These are phyloP conservation scores for Nicotiana undulata DNA, from an alignment of 257 asterid genomes.

Conservation along the genomic window DNA sequence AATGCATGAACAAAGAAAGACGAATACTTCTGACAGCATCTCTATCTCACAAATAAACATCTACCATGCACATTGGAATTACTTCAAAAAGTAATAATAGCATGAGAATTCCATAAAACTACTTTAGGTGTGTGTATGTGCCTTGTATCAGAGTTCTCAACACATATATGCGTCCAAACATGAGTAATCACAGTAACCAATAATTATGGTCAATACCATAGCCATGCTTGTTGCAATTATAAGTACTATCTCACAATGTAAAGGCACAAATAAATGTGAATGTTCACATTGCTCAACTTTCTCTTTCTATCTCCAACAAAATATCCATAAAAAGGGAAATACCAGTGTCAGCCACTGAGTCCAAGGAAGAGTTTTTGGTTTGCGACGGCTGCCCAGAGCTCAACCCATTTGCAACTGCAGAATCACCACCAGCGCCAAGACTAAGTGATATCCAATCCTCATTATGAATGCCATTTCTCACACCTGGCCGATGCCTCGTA, in stretches of 20 bases:
- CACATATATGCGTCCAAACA: not conserved
- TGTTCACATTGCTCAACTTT: not conserved
- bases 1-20: not conserved
- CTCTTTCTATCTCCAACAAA: slow-evolving; percentile 1
- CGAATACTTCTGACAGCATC: not conserved
- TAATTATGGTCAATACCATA: not conserved
- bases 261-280: slow-evolving; percentile 1
- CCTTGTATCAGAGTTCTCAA: not conserved
- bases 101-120: not conserved
- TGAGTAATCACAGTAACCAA: not conserved
- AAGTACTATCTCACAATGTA: not conserved
- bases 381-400: slow-evolving; percentile 38
- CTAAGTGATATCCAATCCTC: slow-evolving; percentile 91
- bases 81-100: not conserved
- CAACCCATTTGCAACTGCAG: slow-evolving; percentile 39
- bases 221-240: not conserved
- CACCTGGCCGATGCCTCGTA: slow-evolving; percentile 40
- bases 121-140: not conserved
- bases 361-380: slow-evolving; percentile 35
- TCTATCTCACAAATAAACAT: not conserved
- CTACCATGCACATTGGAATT: not conserved
- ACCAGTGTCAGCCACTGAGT: slow-evolving; percentile 60
- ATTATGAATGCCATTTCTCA: slow-evolving; percentile 48
- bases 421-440: slow-evolving; percentile 64
- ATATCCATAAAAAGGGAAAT: slow-evolving; percentile 5